Percentiles rank a stretch among this genome's conserved stretches.
Evolutionary conservation across 2,329 filamentous ascomycete genomes (phyloP).

Genomic region (Talaromyces marneffei): DNA sequence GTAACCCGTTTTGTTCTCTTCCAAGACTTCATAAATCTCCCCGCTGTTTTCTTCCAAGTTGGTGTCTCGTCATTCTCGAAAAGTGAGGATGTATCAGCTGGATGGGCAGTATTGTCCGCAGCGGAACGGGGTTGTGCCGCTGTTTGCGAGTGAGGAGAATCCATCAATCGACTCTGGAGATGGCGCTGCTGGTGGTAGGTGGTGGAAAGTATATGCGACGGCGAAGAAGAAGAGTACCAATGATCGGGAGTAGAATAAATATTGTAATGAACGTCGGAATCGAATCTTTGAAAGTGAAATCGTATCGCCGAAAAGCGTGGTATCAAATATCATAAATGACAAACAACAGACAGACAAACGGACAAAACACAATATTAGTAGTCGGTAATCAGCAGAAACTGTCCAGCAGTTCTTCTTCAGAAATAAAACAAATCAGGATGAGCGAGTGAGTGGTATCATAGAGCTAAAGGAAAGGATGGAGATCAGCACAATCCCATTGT

Average conservation of each 20-base stretch:
- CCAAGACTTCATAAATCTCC: neutral
- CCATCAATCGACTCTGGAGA: neutral
- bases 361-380: neutral
- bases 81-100: neutral
- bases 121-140: neutral
- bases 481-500: neutral
- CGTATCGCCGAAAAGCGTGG: neutral
- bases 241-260: neutral
- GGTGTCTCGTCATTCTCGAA: neutral
- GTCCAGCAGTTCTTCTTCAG: neutral
- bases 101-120: neutral
- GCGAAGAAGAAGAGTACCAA: neutral
- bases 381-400: neutral
- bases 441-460: neutral
- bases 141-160: neutral
- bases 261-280: neutral
- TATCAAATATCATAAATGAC: neutral
- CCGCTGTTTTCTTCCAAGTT: slow-evolving; percentile 2
- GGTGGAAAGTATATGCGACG: neutral
- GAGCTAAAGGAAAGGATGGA: neutral
- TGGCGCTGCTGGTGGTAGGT: neutral
- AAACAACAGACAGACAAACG: neutral
- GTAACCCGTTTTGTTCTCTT: neutral
- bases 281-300: neutral
- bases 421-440: neutral